phyloP scores from a whole-genome alignment of 164 flowering plant species.

The Aristolochia contorta region DNA sequence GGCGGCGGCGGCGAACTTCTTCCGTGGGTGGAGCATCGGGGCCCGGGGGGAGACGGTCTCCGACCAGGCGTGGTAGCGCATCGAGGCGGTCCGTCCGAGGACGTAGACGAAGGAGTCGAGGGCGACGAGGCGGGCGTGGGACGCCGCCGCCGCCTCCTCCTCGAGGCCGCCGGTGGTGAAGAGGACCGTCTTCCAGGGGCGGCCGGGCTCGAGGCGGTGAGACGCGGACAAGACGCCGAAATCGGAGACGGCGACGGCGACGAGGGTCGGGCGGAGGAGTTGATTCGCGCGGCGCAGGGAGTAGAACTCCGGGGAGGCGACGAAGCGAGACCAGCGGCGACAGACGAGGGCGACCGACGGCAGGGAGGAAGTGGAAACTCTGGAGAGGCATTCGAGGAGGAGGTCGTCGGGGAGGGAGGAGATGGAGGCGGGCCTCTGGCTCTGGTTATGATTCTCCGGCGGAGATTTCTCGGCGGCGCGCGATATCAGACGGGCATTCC shows the following conservation, averaged over 20 bases:
- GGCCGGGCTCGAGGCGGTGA: conserved; percentile 15
- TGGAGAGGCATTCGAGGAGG: conserved; percentile 60
- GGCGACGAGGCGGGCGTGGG: conserved; percentile 30
- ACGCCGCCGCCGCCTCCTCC: conserved; percentile 11
- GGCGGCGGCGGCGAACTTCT: conserved; percentile 63
- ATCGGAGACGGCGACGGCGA: conserved; percentile 32
- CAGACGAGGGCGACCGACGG: conserved; percentile 51
- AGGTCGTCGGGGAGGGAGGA: conserved; percentile 70
- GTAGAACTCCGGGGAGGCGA: conserved; percentile 38
- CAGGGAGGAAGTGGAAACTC: conserved; percentile 51
- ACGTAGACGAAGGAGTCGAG: conserved; percentile 45
- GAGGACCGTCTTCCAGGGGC: conserved; percentile 25
- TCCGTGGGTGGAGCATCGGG: conserved; percentile 45
- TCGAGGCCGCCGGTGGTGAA: conserved; percentile 7
- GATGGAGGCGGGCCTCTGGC: conserved; percentile 22
- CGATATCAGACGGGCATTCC: conserved; percentile 6
- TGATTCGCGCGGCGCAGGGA: conserved; percentile 45
- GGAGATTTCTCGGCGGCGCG: conserved; percentile 6
- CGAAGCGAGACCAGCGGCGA: conserved; percentile 45
- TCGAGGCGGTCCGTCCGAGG: conserved; percentile 26
- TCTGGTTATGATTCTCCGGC: background rate
- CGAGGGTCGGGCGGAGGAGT: conserved; percentile 31
- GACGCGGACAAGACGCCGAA: conserved; percentile 31
- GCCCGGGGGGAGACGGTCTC: conserved; percentile 20
- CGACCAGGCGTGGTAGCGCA: conserved; percentile 60